Evolutionary conservation across 2,329 filamentous ascomycete species (phyloP).

Genomic region (Calonectria montana): DNA sequence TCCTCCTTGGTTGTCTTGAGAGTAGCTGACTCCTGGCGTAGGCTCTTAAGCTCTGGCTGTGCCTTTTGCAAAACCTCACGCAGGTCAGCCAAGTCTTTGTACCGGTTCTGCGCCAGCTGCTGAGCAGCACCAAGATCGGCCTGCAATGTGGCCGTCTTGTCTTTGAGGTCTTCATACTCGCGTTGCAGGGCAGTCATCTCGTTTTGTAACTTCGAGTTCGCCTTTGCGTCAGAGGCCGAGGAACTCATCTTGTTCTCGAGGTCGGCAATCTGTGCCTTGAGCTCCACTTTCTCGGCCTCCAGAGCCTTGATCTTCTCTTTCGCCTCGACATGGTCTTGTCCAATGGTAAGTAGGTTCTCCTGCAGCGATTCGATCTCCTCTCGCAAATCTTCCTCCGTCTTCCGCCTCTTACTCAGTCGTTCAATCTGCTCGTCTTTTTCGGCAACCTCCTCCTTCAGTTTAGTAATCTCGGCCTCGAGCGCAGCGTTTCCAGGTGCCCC

Average conservation of each 20-base stretch:
- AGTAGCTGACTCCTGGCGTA: conserved; percentile 80
- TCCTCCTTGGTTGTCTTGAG: conserved; percentile 83
- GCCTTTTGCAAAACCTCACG: conserved; percentile 84
- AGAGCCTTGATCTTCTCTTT: conserved; percentile 82
- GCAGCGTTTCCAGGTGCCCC: conserved; percentile 48
- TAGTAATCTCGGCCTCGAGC: conserved; percentile 61
- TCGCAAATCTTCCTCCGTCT: conserved; percentile 80
- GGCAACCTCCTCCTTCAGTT: conserved; percentile 64
- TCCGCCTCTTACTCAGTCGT: conserved; percentile 74
- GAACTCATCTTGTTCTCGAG: conserved; percentile 77
- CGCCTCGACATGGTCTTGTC: conserved; percentile 85
- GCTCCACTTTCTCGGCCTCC: conserved; percentile 72
- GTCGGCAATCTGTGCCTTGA: conserved; percentile 71
- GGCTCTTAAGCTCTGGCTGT: conserved; percentile 84
- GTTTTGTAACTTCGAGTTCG: conserved; percentile 66
- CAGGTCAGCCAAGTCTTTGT: conserved; percentile 87
- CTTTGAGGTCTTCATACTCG: conserved; percentile 76
- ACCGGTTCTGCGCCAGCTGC: conserved; percentile 86
- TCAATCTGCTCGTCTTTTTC: conserved; percentile 80
- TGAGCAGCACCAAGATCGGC: conserved; percentile 88
- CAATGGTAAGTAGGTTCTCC: conserved; percentile 82
- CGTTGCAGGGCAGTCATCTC: conserved; percentile 68
- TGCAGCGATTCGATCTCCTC: conserved; percentile 89
- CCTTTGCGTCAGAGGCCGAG: conserved; percentile 49
- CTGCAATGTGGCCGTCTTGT: conserved; percentile 76